Conservation (phyloP, 1,284 basidiomycete genomes). For the Leccinum fuscescens region DNA sequence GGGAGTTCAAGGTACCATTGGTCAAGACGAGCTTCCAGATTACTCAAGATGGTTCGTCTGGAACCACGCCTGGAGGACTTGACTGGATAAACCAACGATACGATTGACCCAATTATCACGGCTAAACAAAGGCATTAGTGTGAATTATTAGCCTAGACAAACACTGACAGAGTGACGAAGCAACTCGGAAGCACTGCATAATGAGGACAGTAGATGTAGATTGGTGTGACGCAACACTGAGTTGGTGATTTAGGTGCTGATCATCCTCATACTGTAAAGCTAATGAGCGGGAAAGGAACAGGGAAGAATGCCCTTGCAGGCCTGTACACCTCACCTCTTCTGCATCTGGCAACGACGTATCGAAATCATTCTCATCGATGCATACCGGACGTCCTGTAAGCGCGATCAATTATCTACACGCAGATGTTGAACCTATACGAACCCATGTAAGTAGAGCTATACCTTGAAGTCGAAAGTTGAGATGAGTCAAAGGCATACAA, state of each 20-base stretch:
- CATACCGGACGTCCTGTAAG: constrained; percentile 60
- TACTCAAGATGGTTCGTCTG: constrained; percentile 47
- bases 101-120: constrained; percentile 62
- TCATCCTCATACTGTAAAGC: constrained; percentile 51
- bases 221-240: constrained; percentile 7
- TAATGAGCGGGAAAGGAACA: constrained; percentile 7
- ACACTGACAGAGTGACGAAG: constrained; percentile 57
- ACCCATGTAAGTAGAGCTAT: constrained; percentile 72
- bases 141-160: constrained; percentile 1
- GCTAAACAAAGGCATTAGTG: constrained; percentile 37
- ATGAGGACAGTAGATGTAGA: constrained; percentile 46
- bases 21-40: constrained; percentile 68
- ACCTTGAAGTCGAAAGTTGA: constrained; percentile 37
- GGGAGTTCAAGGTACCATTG: constrained; percentile 77
- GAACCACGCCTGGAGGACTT: constrained; percentile 46
- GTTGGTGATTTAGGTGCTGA: constrained; percentile 4
- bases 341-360: constrained; percentile 63
- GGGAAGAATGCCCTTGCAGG: not conserved
- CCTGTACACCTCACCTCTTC: constrained; percentile 41
- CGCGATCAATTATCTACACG: constrained; percentile 4
- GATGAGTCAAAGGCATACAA: constrained; percentile 1
- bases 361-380: constrained; percentile 74
- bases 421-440: constrained; percentile 9
- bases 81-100: constrained; percentile 75
- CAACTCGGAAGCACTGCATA: constrained; percentile 60